phyloP scores from a whole-genome alignment of 257 asterid species.

The Gentiana dahurica region DNA sequence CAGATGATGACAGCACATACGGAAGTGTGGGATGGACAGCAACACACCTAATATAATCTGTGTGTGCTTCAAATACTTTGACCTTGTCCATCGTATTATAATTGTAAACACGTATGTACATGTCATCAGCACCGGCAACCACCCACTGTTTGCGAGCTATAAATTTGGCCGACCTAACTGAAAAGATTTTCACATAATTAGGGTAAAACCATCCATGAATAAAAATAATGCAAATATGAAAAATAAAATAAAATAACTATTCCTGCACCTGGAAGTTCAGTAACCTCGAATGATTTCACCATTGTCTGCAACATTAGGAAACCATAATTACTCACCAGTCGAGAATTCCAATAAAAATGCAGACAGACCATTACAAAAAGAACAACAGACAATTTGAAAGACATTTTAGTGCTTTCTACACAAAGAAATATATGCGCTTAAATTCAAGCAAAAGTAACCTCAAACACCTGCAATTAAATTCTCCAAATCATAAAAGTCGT shows the following conservation, averaged over 20 bases:
- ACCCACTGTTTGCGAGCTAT: conserved; percentile 92
- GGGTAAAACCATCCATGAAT: conserved; percentile 3
- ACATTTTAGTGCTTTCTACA: no score
- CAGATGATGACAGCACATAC: conserved; percentile 91
- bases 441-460: no score
- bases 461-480: no score
- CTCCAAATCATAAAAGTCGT: no score
- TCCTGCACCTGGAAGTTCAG: conserved; percentile 87
- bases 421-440: no score
- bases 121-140: conserved; percentile 97
- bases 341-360: no score
- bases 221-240: conserved; percentile 1
- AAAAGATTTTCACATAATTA: conserved; percentile 17
- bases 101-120: conserved; percentile 90
- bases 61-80: conserved; percentile 94
- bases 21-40: conserved; percentile 98
- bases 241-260: conserved; percentile 13
- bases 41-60: conserved; percentile 97
- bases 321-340: no score
- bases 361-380: no score
- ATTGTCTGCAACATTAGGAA: conserved; percentile 51
- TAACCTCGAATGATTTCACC: conserved; percentile 90
- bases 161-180: conserved; percentile 98
- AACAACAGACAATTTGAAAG: no score
- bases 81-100: conserved; percentile 98